These are phyloP conservation scores for Urostyla sp. DNA, from an alignment of 73 alveolate species.

Conservation along the genomic window DNA sequence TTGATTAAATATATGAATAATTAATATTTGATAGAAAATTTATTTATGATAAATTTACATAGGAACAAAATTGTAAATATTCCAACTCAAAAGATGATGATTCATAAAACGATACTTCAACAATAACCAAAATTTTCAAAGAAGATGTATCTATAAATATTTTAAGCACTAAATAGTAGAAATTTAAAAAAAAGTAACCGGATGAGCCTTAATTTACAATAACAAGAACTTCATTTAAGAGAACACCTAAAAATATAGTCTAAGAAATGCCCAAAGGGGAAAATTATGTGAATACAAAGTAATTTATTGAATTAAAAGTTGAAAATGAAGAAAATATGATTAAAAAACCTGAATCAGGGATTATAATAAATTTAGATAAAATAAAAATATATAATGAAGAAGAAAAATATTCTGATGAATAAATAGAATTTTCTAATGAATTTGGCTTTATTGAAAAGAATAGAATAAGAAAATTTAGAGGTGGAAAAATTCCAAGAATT, in stretches of 20 bases:
- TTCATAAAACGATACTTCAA: too few relatives aligned
- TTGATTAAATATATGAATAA: conserved; percentile 7
- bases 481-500: not conserved
- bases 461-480: not conserved
- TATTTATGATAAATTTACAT: not conserved
- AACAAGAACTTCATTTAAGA: not conserved
- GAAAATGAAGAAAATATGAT: not conserved
- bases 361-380: not conserved
- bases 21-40: not conserved
- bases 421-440: not conserved
- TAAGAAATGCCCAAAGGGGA: not conserved
- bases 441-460: conserved; percentile 14
- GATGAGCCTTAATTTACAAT: not conserved
- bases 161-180: not conserved
- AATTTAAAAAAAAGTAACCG: not conserved
- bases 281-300: too few relatives aligned
- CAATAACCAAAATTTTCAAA: not conserved
- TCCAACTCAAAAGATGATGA: too few relatives aligned
- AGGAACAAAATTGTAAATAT: not conserved
- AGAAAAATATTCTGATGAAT: not conserved
- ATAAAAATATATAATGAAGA: not conserved
- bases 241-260: not conserved
- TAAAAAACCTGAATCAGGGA: not conserved
- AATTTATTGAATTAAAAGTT: conserved; percentile 4
- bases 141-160: not conserved